Percentiles rank a stretch among this genome's conserved stretches.
phyloP scores from a whole-genome alignment of 805 yeast genomes.

The Candida maris region DNA sequence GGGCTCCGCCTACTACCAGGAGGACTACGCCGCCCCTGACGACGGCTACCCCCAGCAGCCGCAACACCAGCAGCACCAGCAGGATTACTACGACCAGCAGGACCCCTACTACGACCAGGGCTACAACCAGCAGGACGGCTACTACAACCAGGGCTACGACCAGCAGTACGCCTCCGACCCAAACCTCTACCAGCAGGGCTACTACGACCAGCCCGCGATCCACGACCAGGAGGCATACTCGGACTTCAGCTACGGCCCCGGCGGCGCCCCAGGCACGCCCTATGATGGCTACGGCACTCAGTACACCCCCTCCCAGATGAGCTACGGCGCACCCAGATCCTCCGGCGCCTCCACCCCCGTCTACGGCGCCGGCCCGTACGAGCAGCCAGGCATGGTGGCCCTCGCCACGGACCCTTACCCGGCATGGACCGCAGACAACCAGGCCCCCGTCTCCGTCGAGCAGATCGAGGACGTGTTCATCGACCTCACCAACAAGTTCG shows the following conservation, averaged over 20 bases:
- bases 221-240: constrained; percentile 57
- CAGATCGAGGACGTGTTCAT: constrained; percentile 85
- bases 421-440: constrained; percentile 97
- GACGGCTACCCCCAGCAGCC: constrained; percentile 21
- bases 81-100: constrained; percentile 28
- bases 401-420: constrained; percentile 93
- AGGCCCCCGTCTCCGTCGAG: constrained; percentile 79
- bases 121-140: constrained; percentile 27
- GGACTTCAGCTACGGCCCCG: constrained; percentile 59
- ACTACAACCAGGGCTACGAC: constrained; percentile 46
- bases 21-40: constrained; percentile 24
- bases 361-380: constrained; percentile 38
- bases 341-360: constrained; percentile 95
- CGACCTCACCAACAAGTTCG: constrained; percentile 77
- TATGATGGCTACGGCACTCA: constrained; percentile 56
- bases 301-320: constrained; percentile 77
- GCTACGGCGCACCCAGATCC: constrained; percentile 81
- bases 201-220: constrained; percentile 50
- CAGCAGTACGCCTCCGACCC: constrained; percentile 41
- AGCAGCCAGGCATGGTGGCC: constrained; percentile 51
- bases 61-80: too few species aligned
- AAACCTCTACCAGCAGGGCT: constrained; percentile 39
- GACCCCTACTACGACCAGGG: constrained; percentile 31
- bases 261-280: constrained; percentile 61
- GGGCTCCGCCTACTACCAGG: constrained; percentile 26